Percentiles rank a stretch among this genome's conserved stretches.
phyloP scores from a whole-genome alignment of 2,329 filamentous ascomycete genomes.

The Xylaria sp. region DNA sequence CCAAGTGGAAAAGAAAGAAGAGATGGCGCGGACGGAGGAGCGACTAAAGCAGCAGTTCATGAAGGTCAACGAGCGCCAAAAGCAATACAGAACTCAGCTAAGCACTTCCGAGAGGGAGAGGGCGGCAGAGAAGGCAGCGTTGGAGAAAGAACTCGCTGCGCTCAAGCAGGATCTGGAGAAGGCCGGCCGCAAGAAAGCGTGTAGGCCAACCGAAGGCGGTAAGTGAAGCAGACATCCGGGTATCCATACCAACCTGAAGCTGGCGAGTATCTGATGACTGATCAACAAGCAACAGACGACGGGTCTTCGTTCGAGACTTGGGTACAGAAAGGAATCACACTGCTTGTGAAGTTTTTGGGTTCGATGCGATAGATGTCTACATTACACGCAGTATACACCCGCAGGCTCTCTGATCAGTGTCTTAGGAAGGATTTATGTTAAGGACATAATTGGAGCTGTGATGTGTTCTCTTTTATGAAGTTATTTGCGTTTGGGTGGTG shows the following conservation, averaged over 20 bases:
- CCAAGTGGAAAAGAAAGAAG: not conserved
- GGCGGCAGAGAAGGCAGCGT: not conserved
- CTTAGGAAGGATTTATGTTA: not conserved
- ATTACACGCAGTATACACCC: not conserved
- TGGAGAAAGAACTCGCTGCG: not conserved
- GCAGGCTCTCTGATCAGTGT: not conserved
- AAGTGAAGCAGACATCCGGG: not conserved
- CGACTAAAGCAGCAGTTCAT: not conserved
- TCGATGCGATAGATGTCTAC: not conserved
- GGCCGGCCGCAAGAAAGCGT: not conserved
- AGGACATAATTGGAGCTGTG: not conserved
- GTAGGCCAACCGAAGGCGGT: not conserved
- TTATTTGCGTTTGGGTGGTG: not conserved
- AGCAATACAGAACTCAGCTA: not conserved
- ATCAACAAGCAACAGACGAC: not conserved
- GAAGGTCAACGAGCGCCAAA: conserved; percentile 2
- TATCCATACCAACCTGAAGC: too few species aligned
- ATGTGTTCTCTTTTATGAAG: not conserved
- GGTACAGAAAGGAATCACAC: not conserved
- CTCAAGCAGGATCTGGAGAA: not conserved
- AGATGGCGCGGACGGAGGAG: not conserved
- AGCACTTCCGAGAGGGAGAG: not conserved
- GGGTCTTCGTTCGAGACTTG: not conserved
- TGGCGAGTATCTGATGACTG: not conserved
- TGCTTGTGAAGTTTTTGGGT: not conserved